Conservation (phyloP, 805 yeast genomes). For the Nakazawaea pomicola region DNA sequence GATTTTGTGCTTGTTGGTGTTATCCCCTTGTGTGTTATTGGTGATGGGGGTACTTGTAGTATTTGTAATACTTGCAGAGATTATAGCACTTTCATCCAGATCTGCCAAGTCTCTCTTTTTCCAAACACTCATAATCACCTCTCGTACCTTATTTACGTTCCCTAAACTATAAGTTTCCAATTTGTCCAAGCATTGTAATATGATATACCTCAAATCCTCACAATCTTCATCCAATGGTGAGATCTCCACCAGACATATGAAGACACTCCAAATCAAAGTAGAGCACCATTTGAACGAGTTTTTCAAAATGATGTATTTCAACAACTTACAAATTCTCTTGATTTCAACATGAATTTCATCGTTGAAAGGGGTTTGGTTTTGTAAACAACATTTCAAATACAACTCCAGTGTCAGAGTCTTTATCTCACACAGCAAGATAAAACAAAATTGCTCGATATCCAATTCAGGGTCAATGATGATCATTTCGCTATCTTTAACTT, state of each 20-base stretch:
- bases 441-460: slow-evolving; percentile 22
- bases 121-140: slow-evolving; percentile 24
- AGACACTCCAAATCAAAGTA: slow-evolving; percentile 28
- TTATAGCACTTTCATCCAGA: slow-evolving; percentile 16
- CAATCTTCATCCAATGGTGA: slow-evolving; percentile 20
- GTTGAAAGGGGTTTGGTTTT: slow-evolving; percentile 24
- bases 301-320: slow-evolving; percentile 24
- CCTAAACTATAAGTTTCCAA: slow-evolving; percentile 25
- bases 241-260: slow-evolving; percentile 25
- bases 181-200: slow-evolving; percentile 23
- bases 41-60: too few species aligned
- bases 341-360: slow-evolving; percentile 16
- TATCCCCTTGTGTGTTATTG: too few species aligned
- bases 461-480: slow-evolving; percentile 2
- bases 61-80: too few species aligned
- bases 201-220: slow-evolving; percentile 24
- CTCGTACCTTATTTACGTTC: slow-evolving; percentile 22
- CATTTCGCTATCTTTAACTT: slow-evolving; percentile 6
- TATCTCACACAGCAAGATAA: slow-evolving; percentile 25
- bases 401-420: slow-evolving; percentile 22
- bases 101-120: slow-evolving; percentile 24
- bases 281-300: slow-evolving; percentile 27
- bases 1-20: too few species aligned
- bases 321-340: slow-evolving; percentile 16
- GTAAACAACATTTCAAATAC: slow-evolving; percentile 25